Conservation (phyloP, 768 basidiomycete genomes). For the Cyclocybe cylindracea region DNA sequence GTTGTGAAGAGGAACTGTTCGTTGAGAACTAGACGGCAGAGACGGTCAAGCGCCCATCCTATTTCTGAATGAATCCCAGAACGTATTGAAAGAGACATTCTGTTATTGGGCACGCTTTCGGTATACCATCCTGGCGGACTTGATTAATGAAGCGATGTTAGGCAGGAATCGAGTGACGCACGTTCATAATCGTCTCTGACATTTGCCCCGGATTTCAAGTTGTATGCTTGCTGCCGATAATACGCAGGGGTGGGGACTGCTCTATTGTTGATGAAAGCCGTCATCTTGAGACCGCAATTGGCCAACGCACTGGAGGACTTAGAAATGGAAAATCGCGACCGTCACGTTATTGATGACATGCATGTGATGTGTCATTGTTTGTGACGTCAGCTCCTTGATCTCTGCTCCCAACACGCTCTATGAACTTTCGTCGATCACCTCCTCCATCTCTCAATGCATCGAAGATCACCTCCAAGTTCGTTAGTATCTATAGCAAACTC, state of each 20-base stretch:
- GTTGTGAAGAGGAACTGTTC: slow-evolving; percentile 73
- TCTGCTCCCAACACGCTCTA: neutral
- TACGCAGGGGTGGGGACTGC: slow-evolving; percentile 20
- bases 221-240: slow-evolving; percentile 23
- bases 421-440: slow-evolving; percentile 16
- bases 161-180: slow-evolving; percentile 31
- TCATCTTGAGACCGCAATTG: slow-evolving; percentile 11
- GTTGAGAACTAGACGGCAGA: slow-evolving; percentile 78
- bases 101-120: slow-evolving; percentile 75
- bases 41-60: slow-evolving; percentile 86
- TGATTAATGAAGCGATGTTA: slow-evolving; percentile 6
- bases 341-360: slow-evolving; percentile 10
- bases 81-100: slow-evolving; percentile 87
- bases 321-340: slow-evolving; percentile 16
- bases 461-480: slow-evolving; percentile 46
- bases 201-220: slow-evolving; percentile 37
- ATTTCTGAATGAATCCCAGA: slow-evolving; percentile 84
- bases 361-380: slow-evolving; percentile 7
- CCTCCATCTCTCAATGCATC: neutral
- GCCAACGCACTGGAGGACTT: neutral
- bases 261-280: slow-evolving; percentile 22
- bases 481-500: slow-evolving; percentile 47
- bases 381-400: neutral
- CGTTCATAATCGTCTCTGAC: slow-evolving; percentile 79
- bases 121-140: slow-evolving; percentile 74